phyloP scores from a whole-genome alignment of 352 stramenopile species.

The Globisporangium viniferum region DNA sequence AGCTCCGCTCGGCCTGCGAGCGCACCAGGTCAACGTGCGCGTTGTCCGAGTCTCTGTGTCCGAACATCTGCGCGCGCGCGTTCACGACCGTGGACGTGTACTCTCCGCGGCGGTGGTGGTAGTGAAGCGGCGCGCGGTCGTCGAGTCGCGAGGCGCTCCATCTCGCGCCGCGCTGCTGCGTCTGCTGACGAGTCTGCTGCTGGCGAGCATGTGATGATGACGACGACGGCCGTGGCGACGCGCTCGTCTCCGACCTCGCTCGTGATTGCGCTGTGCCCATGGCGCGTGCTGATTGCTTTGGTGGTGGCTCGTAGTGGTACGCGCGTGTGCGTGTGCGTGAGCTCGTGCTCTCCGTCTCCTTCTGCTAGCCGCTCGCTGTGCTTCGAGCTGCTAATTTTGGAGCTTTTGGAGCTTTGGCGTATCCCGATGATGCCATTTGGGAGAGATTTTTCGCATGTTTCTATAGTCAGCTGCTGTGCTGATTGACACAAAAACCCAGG shows the following conservation, averaged over 20 bases:
- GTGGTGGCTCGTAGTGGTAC: not conserved
- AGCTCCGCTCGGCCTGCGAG: conserved; percentile 10
- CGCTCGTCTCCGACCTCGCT: not conserved
- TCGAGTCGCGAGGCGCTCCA: conserved; percentile 5
- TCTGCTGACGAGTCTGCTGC: not conserved
- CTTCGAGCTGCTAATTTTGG: no score
- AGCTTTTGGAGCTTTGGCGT: no score
- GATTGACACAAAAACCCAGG: no score
- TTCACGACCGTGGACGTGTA: conserved; percentile 16
- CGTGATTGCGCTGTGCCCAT: conserved; percentile 4
- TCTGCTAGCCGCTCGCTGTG: not conserved
- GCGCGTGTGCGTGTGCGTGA: no score
- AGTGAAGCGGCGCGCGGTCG: conserved; percentile 1
- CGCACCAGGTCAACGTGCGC: not conserved
- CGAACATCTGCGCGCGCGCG: conserved; percentile 8
- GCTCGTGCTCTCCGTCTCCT: not conserved
- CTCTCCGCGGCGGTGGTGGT: conserved; percentile 6
- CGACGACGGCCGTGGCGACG: not conserved
- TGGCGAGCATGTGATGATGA: not conserved
- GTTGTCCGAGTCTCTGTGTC: conserved; percentile 10
- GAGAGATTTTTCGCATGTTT: no score
- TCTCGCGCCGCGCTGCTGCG: not conserved
- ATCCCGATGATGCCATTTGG: no score
- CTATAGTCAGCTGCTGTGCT: no score
- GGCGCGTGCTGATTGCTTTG: not conserved